phyloP scores from a whole-genome alignment of 2,329 filamentous ascomycete species.

The Lecanicillium sp. region DNA sequence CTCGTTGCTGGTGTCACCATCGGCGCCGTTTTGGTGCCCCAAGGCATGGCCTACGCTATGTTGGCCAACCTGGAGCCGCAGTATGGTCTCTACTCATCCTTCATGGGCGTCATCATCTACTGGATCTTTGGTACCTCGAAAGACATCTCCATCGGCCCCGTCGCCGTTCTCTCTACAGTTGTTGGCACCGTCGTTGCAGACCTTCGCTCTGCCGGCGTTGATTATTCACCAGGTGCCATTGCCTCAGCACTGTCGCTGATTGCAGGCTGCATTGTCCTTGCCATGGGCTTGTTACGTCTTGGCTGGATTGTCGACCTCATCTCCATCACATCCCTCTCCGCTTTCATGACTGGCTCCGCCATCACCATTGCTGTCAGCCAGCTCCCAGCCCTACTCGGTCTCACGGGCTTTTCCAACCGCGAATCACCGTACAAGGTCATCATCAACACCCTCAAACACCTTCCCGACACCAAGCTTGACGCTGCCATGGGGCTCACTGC shows the following conservation, averaged over 20 bases:
- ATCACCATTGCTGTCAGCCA: slow-evolving; percentile 84
- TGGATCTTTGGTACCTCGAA: slow-evolving; percentile 76
- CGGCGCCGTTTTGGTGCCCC: slow-evolving; percentile 74
- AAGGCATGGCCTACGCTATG: slow-evolving; percentile 90
- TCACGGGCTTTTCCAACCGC: slow-evolving; percentile 65
- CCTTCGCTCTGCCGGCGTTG: slow-evolving; percentile 48
- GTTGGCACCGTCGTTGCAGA: slow-evolving; percentile 73
- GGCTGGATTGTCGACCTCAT: slow-evolving; percentile 94
- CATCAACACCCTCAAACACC: slow-evolving; percentile 70
- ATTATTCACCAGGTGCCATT: slow-evolving; percentile 56
- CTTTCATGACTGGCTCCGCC: slow-evolving; percentile 95
- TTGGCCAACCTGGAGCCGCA: slow-evolving; percentile 73
- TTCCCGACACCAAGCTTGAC: slow-evolving; percentile 63
- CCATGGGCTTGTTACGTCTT: slow-evolving; percentile 69
- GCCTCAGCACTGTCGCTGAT: slow-evolving; percentile 75
- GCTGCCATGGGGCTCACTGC: slow-evolving; percentile 85
- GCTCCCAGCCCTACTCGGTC: slow-evolving; percentile 72
- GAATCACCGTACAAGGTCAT: slow-evolving; percentile 75
- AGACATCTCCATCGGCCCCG: slow-evolving; percentile 95
- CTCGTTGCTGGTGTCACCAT: slow-evolving; percentile 65
- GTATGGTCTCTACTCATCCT: slow-evolving; percentile 80
- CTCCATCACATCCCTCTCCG: slow-evolving; percentile 79
- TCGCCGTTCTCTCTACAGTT: slow-evolving; percentile 90
- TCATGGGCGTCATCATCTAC: slow-evolving; percentile 68
- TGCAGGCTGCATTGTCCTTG: slow-evolving; percentile 66